phyloP scores from a whole-genome alignment of 2,329 filamentous ascomycete species.

The Sphaerulina populicola region DNA sequence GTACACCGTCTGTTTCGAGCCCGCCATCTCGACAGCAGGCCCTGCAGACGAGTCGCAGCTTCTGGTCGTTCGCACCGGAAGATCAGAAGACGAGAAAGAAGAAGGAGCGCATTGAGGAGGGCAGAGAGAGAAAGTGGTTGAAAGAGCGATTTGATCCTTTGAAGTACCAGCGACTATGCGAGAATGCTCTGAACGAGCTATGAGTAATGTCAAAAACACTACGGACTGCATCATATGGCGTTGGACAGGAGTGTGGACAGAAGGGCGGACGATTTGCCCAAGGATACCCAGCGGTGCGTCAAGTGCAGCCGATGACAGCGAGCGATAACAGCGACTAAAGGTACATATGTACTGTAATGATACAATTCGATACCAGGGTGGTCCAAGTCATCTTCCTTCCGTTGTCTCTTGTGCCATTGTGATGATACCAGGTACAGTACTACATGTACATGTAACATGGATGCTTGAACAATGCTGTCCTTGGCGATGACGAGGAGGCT shows the following conservation, averaged over 20 bases:
- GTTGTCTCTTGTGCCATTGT: no score
- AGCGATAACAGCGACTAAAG: neutral
- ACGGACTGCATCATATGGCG: neutral
- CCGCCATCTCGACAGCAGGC: slow-evolving; percentile 1
- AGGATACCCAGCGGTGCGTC: neutral
- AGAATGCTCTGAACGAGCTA: slow-evolving; percentile 28
- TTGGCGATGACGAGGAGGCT: slow-evolving; percentile 6
- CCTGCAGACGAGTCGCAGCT: slow-evolving; percentile 17
- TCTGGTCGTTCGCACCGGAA: slow-evolving; percentile 25
- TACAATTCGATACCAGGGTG: neutral
- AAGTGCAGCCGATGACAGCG: neutral
- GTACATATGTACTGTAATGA: neutral
- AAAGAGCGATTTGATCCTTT: slow-evolving; percentile 25
- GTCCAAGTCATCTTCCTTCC: neutral
- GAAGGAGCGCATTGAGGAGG: slow-evolving; percentile 24
- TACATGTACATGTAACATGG: no score
- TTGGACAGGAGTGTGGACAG: neutral
- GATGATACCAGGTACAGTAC: no score
- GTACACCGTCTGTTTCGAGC: neutral
- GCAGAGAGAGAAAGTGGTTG: slow-evolving; percentile 26
- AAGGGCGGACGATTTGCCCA: neutral
- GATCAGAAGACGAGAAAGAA: slow-evolving; percentile 25
- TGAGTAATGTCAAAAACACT: slow-evolving; percentile 3
- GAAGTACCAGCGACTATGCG: slow-evolving; percentile 25
- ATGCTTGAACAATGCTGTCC: neutral